These are phyloP conservation scores for Plasmodium gallinaceum DNA, from an alignment of 169 alveolate genomes.

Conservation along the genomic window DNA sequence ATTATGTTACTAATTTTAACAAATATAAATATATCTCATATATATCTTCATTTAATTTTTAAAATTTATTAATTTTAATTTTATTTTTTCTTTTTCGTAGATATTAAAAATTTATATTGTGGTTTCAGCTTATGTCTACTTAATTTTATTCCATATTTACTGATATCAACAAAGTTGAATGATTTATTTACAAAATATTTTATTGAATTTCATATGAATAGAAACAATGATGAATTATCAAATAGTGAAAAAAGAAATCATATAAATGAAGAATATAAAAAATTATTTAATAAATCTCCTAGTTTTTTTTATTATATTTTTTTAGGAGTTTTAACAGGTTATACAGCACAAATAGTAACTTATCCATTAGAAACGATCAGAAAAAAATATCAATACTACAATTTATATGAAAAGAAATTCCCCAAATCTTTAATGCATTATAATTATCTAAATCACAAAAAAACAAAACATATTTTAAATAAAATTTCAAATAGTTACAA, in stretches of 20 bases:
- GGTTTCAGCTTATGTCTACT: slow-evolving; percentile 70
- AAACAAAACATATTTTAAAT: slow-evolving; percentile 26
- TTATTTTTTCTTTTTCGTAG: slow-evolving; percentile 30
- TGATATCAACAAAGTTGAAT: slow-evolving; percentile 58
- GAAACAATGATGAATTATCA: slow-evolving; percentile 1
- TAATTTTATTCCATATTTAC: slow-evolving; percentile 55
- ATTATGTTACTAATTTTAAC: too few relatives aligned
- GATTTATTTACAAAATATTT: slow-evolving; percentile 66
- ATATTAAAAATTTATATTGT: slow-evolving; percentile 33
- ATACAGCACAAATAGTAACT: slow-evolving; percentile 53
- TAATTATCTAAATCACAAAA: slow-evolving; percentile 12
- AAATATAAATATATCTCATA: not conserved
- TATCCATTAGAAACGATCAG: slow-evolving; percentile 70
- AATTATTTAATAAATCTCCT: slow-evolving; percentile 53
- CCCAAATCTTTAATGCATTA: slow-evolving; percentile 16
- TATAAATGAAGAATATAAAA: slow-evolving; percentile 45
- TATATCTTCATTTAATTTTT: not conserved
- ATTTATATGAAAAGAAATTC: slow-evolving; percentile 53
- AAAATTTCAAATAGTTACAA: slow-evolving; percentile 43
- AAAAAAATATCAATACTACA: slow-evolving; percentile 55
- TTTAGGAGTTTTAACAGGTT: slow-evolving; percentile 72
- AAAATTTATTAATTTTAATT: not conserved
- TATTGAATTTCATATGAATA: slow-evolving; percentile 17
- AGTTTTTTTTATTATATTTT: slow-evolving; percentile 40
- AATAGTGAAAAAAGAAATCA: slow-evolving; percentile 12